A percentile compares a stretch with the other conserved stretches of the same genome.
phyloP scores from a whole-genome alignment of 2,329 filamentous ascomycete species.

The Myriosclerotinia scirpicola region DNA sequence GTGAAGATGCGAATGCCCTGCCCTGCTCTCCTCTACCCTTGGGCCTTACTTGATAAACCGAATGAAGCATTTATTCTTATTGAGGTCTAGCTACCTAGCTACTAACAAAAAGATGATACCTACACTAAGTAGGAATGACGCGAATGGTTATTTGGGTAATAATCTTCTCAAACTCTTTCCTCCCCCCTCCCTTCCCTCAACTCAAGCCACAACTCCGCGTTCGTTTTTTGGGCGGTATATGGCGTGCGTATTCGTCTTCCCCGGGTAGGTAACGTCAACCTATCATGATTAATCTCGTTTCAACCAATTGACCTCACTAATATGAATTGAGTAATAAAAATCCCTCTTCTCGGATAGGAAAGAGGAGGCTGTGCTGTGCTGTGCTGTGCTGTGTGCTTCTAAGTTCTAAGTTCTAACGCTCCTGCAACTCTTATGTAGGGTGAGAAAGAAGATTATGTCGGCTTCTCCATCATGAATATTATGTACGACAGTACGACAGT shows the following conservation, averaged over 20 bases:
- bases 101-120: too few species aligned
- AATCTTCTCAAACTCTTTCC: too few species aligned
- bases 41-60: too few species aligned
- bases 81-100: too few species aligned
- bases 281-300: not conserved
- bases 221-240: not conserved
- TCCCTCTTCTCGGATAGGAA: too few species aligned
- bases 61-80: too few species aligned
- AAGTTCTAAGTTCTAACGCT: too few species aligned
- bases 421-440: not conserved
- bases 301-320: not conserved
- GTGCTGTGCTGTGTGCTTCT: too few species aligned
- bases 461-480: not conserved
- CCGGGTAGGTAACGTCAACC: not conserved
- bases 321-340: not conserved
- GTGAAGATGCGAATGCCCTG: not conserved
- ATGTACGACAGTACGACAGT: too few species aligned
- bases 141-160: too few species aligned
- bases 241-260: conserved; percentile 2
- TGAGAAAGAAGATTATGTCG: not conserved
- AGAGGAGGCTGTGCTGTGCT: not conserved
- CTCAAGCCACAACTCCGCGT: conserved; percentile 8
- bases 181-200: not conserved
- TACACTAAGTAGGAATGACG: not conserved
- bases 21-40: fast-evolving